These are phyloP conservation scores for Fallopia convolvulus DNA, from an alignment of 148 eudicot genomes.

Conservation along the genomic window DNA sequence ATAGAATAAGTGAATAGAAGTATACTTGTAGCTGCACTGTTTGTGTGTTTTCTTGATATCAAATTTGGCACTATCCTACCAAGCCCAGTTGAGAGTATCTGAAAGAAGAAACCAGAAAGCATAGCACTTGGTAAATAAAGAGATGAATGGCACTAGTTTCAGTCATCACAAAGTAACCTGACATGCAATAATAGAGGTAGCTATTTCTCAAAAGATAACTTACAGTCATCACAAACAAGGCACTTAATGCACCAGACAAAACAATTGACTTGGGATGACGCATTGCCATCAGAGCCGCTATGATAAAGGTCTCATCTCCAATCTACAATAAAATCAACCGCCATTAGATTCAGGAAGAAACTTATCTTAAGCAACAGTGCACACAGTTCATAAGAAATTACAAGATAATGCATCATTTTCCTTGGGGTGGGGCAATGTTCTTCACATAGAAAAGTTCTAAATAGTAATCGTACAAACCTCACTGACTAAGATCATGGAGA, in stretches of 20 bases:
- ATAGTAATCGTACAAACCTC: constrained; percentile 52
- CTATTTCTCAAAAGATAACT: constrained; percentile 20
- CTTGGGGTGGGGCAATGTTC: not conserved
- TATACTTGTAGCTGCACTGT: constrained; percentile 93
- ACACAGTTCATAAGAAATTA: not conserved
- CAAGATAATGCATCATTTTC: not conserved
- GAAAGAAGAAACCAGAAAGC: constrained; percentile 6
- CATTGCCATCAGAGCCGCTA: constrained; percentile 99
- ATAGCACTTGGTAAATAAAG: not conserved
- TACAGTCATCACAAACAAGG: constrained; percentile 96
- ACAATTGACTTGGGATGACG: constrained; percentile 96
- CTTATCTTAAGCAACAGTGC: not conserved
- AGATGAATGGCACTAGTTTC: not conserved
- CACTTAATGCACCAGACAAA: constrained; percentile 96
- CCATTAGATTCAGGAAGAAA: constrained; percentile 11
- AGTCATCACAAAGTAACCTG: not conserved
- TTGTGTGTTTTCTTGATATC: constrained; percentile 91
- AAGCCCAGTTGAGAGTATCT: constrained; percentile 92
- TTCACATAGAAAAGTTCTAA: not conserved
- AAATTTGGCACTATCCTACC: constrained; percentile 91
- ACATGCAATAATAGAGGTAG: not conserved
- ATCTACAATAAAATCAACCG: constrained; percentile 45
- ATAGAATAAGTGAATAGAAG: not conserved
- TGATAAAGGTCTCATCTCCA: constrained; percentile 97
- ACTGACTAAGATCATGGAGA: constrained; percentile 91